These are phyloP conservation scores for Gossypium australe DNA, from an alignment of 345 rosid species.

Conservation along the genomic window DNA sequence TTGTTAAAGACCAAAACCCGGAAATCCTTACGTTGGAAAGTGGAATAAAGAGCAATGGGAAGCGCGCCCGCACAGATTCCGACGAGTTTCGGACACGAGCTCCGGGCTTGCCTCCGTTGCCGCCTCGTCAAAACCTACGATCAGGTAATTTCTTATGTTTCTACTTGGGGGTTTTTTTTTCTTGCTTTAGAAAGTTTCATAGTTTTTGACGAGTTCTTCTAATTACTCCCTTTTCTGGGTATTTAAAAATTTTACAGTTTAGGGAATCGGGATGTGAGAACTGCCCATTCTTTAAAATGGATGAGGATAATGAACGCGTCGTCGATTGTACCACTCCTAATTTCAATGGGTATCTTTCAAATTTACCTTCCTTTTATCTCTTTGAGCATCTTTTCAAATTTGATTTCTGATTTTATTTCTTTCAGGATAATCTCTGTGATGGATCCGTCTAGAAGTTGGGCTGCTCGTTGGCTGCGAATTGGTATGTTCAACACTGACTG, in stretches of 20 bases:
- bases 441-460: conserved; percentile 96
- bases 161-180: conserved; percentile 4
- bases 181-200: background rate
- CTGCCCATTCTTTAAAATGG: conserved; percentile 71
- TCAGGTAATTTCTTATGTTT: conserved; percentile 33
- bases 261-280: conserved; percentile 73
- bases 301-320: conserved; percentile 60
- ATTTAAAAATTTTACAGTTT: conserved; percentile 21
- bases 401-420: background rate
- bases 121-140: conserved; percentile 82
- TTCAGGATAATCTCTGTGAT: conserved; percentile 84
- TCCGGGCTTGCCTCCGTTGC: conserved; percentile 74
- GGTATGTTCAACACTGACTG: conserved; percentile 36
- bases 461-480: conserved; percentile 93
- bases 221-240: background rate
- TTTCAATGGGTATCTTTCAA: conserved; percentile 44
- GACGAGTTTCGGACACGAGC: conserved; percentile 71
- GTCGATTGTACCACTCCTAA: conserved; percentile 73
- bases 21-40: background rate
- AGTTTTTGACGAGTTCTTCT: background rate
- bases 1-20: background rate
- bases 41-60: conserved; percentile 23
- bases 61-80: conserved; percentile 63
- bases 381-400: background rate
- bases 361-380: background rate